Evolutionary conservation across 139 green algal genomes (phyloP), one percentile per base, ranked within the genome.

Genomic region (Chlorella sorokiniana): DNA sequence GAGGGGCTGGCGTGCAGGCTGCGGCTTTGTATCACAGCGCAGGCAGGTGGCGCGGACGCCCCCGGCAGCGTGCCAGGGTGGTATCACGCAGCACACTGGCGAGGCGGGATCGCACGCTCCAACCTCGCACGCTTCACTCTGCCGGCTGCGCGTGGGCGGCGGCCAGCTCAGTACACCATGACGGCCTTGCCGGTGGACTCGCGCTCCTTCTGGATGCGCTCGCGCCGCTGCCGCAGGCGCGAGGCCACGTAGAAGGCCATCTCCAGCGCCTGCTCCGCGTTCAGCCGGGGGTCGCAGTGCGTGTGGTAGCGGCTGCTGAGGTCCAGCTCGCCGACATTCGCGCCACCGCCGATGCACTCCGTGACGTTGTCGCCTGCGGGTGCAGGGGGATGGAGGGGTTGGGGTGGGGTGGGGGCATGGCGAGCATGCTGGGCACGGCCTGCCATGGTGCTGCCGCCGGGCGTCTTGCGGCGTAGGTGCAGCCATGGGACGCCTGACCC

Each of bases 231-330:
- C 63, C 92, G 84, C 59, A 97, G 85, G 35, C 94, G 89, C 51
- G 82, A 90, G 14, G 96, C 94, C 20, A 99, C 95, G 84, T 98
- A 97, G 92, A 99, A 99, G 63, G 96, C 91, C 87, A 99, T 94
- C 91, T 99, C 97, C 81, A 99, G 91, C 31, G 95, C 92, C 89
- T 99, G 97, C 90, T 96, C 94, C 48, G 95, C 96, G 79, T 99
- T 99, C 22, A 99, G 91, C 62, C 97, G 94, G 27, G 97, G 97
- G 89, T 99, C 97, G 90, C 97, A 99, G 90, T 99, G 95, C n/a
- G 97, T 99, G 91, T 98, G 94, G 92, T 99, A 99, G 86, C 95
- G 92, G 20, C 82, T 90, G 75, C 91, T 88, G 23, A 99, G 91
- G 89, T 99, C 95, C 3, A 92, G 86, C 52, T 93, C 89, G 16